Base-by-base conservation (phyloP, 495 filamentous ascomycete species). In the Aspergillus wentii region DNA sequence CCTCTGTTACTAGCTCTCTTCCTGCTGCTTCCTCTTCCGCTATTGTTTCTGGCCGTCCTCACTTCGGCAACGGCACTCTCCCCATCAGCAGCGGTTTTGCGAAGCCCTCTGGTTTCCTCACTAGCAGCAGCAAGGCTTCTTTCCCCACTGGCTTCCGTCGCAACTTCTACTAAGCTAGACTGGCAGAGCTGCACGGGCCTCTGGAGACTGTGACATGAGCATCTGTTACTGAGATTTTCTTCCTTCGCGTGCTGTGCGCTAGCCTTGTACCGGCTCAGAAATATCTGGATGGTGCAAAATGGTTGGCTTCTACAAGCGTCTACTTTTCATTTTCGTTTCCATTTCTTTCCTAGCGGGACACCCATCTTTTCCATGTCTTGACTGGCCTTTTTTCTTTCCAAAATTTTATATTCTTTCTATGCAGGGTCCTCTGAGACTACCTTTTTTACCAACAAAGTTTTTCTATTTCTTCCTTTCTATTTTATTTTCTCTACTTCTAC, bases 61-160 rank as follows among this genome's bases (percentile, higher is more conserved):
- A 60, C 37, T 58, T 44, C 48, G 48, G 42, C 49, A 68, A 68
- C 48, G 57, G 61, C 43, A 71, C 63, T 29, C 35, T 40, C 19
- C 49, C 59, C 43, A 25, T 45, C 48, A 44, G 45, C 50, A 49
- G 56, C 47, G 52, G 55, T 30, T 49, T 49, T 40, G 53, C 50
- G 31, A 63, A 46, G 42, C 54, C 53, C 34, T 54, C 43, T 33
- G 52, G 52, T 27, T 49, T 54, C 48, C 16, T 40, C 41, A 57
- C 58, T n/a, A n/a, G n/a, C 30, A 50, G 38, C 41, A 48, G 40
- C 49, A 38, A 45, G 38, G 13, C 18, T 22, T 21, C 45, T 17
- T 41, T 40, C 41, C 44, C 53, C 40, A 44, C 51, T 28, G 39
- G 47, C 50, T 61, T 54, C 53, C 55, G 54, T 34, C 57, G 57